Evolutionary conservation across 2,329 filamentous ascomycete species (phyloP).

Genomic region (Ascosphaera apis): DNA sequence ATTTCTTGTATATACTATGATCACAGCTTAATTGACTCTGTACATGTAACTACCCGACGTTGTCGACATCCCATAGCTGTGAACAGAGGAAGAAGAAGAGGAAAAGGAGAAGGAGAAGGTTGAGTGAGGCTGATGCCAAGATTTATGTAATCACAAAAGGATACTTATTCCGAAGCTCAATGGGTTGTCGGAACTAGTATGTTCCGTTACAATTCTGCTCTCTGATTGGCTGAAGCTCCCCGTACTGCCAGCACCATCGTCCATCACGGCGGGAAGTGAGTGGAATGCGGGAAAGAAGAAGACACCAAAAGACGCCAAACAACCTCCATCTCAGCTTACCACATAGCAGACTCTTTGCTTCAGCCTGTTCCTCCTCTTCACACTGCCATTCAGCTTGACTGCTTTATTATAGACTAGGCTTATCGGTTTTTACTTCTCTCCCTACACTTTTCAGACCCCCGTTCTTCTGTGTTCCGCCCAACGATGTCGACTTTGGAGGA

Average conservation of each 20-base stretch:
- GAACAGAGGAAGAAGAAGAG: no score
- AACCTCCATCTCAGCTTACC: neutral
- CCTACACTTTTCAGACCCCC: conserved; percentile 1
- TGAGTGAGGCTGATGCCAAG: neutral
- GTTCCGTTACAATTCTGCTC: neutral
- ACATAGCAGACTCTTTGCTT: conserved; percentile 1
- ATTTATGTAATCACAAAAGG: neutral
- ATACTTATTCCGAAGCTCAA: no score
- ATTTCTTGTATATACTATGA: neutral
- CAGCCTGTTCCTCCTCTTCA: neutral
- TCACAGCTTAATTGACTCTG: neutral
- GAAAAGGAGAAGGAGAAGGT: neutral
- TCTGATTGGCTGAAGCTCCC: neutral
- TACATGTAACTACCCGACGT: no score
- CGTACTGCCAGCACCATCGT: neutral
- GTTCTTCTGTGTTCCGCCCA: conserved; percentile 5
- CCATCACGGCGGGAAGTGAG: neutral
- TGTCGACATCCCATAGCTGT: no score
- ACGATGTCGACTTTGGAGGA: conserved; percentile 79
- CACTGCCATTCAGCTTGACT: no score
- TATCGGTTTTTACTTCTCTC: neutral
- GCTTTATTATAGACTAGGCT: no score
- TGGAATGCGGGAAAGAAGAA: neutral
- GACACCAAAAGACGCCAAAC: neutral
- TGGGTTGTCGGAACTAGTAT: neutral